Base-by-base conservation (phyloP, 2,329 filamentous ascomycete genomes). In the Teratosphaeria destructans region DNA sequence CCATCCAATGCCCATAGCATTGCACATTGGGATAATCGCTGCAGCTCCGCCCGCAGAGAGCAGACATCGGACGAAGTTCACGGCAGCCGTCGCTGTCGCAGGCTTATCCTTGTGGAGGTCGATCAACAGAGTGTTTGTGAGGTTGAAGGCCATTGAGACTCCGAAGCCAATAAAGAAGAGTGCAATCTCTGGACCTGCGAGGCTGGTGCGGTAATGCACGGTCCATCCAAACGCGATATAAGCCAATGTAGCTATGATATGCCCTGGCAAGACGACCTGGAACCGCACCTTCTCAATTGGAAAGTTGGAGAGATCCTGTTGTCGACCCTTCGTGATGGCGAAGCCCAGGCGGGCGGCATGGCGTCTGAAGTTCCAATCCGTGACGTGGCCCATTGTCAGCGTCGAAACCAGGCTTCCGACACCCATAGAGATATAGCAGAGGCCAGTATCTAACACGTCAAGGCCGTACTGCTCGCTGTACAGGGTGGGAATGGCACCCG, bases 351-450 rank as follows among this genome's bases (percentile, higher is more conserved):
- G 78, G 55, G 76, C 78, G 1, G 88, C 87, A 54, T 85, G 80
- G 47, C 87, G 82, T 6, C 84, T 79, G 71, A 89, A 95, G 70
- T 92, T 91, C 79, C 83, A 85, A 71, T 90, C 87, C 23, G 89
- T 79, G 1, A 84, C 64, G 2, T 79, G 78, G 7, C 89, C 87
- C 55, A 73, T 75, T 16, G 75, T 68, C 27, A 76, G 62, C 12
- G 76, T 70, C 52, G 74, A 69, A 19, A 69, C 55, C 37, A 76
- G 63, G 32, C 71, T 70, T 3, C 76, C 77, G 10, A 72, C 61
- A 43, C 74, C 76, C 47, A 76, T 72, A 0, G 76, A 39, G 39
- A 68, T 66, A 57, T 67, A 68, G 61, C 65, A 68, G 29, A 69
- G 63, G 11, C 66, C 66, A 14, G 63, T 63, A 14, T 68, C 56